Evolutionary conservation across 768 basidiomycete species (phyloP).

Genomic region (Lactifluus piperatus): DNA sequence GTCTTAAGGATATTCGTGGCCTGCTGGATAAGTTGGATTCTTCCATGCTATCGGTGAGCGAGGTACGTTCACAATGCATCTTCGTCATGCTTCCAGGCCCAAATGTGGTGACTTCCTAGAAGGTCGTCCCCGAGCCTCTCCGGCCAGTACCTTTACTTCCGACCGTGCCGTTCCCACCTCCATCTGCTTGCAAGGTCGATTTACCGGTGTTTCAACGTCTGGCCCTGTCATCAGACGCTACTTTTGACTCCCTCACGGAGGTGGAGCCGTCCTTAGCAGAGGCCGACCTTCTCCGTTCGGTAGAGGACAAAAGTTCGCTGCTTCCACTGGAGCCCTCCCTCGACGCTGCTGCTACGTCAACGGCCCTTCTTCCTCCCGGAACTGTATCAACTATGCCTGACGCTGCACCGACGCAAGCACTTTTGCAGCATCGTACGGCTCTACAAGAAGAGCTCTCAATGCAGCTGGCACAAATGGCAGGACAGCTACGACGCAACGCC

Average conservation of each 20-base stretch:
- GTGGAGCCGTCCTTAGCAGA: neutral
- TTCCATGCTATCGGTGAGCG: slow-evolving; percentile 42
- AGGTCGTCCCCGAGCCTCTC: slow-evolving; percentile 31
- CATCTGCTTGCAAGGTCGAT: slow-evolving; percentile 7
- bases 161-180: slow-evolving; percentile 38
- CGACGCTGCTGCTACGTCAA: neutral
- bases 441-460: slow-evolving; percentile 67
- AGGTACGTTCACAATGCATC: slow-evolving; percentile 31
- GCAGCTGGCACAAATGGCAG: slow-evolving; percentile 78
- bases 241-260: neutral
- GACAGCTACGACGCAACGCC: slow-evolving; percentile 78
- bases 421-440: slow-evolving; percentile 21
- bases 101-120: slow-evolving; percentile 25
- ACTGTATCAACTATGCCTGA: neutral
- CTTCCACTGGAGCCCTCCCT: neutral
- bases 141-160: slow-evolving; percentile 46
- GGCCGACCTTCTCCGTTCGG: slow-evolving; percentile 4
- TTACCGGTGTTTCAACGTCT: neutral
- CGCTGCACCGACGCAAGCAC: neutral
- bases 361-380: neutral
- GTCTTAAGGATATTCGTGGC: slow-evolving; percentile 38
- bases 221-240: slow-evolving; percentile 8
- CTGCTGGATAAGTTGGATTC: slow-evolving; percentile 50
- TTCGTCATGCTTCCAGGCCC: neutral
- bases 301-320: neutral